These are phyloP conservation scores for Sphagnum tenellum DNA, from an alignment of 225 moss, liverwort and hornwort species.

Conservation along the genomic window DNA sequence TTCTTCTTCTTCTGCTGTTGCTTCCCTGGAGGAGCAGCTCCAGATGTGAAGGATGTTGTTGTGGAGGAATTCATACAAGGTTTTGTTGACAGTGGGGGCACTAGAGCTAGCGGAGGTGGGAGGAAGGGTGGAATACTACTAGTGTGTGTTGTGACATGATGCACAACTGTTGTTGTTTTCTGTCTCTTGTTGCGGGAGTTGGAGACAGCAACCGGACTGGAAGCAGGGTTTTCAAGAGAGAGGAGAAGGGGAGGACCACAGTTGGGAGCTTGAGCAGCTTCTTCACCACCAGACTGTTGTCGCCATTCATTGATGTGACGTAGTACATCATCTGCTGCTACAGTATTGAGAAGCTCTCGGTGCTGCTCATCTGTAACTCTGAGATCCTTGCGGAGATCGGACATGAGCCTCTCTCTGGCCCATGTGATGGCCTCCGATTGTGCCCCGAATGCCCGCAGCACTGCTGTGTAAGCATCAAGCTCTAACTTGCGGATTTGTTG, in stretches of 20 bases:
- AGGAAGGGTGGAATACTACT: background rate
- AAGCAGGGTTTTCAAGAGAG: slow-evolving; percentile 59
- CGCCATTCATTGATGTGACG: slow-evolving; percentile 68
- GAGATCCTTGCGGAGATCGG: slow-evolving; percentile 78
- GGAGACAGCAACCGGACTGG: slow-evolving; percentile 72
- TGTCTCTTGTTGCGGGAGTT: slow-evolving; percentile 71
- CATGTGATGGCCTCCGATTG: slow-evolving; percentile 84
- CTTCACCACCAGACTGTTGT: slow-evolving; percentile 20
- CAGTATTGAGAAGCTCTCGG: slow-evolving; percentile 66
- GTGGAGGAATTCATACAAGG: slow-evolving; percentile 24
- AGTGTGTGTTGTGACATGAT: slow-evolving; percentile 20
- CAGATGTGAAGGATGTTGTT: slow-evolving; percentile 45
- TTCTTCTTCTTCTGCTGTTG: too few species aligned
- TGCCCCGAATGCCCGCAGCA: slow-evolving; percentile 83
- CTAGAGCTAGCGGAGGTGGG: slow-evolving; percentile 19
- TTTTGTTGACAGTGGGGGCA: slow-evolving; percentile 22
- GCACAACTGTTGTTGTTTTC: slow-evolving; percentile 56
- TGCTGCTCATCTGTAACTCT: slow-evolving; percentile 92
- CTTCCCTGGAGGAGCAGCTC: slow-evolving; percentile 15
- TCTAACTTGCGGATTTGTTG: slow-evolving; percentile 83
- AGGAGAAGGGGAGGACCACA: slow-evolving; percentile 19
- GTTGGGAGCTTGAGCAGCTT: background rate
- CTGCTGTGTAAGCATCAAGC: slow-evolving; percentile 74
- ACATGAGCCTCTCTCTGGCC: slow-evolving; percentile 79
- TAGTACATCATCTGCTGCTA: slow-evolving; percentile 55